Conservation (phyloP, 139 green algal species). For the Chlamydomonas applanata region DNA sequence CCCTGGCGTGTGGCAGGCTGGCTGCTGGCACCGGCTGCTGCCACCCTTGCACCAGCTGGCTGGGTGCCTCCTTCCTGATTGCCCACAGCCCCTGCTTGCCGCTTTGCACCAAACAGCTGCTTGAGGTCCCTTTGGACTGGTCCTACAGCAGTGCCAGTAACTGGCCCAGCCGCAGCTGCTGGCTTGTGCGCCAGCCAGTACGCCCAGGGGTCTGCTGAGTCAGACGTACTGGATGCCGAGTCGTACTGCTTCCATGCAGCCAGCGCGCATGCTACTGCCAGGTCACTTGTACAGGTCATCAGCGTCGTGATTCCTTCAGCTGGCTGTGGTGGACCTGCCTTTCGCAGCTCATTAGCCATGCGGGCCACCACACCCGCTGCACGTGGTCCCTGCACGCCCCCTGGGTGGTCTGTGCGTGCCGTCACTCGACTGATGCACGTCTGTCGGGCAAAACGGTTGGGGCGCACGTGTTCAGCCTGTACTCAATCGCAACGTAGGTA, state of each 20-base stretch:
- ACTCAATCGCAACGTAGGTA: too few relatives aligned
- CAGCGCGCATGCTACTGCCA: conserved; percentile 10
- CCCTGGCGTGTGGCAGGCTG: too few relatives aligned
- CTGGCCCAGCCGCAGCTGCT: neutral
- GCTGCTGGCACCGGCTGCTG: neutral
- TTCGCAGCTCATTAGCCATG: conserved; percentile 23
- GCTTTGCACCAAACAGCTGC: neutral
- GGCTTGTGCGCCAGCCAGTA: neutral
- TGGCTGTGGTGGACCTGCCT: conserved; percentile 24
- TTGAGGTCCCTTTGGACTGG: neutral
- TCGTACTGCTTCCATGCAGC: conserved; percentile 18
- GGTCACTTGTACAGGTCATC: conserved; percentile 32
- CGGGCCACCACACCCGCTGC: conserved; percentile 20
- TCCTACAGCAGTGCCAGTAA: neutral
- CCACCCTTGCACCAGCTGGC: neutral
- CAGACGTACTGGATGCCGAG: neutral
- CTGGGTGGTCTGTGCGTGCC: conserved; percentile 46
- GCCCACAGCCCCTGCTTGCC: neutral
- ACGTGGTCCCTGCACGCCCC: conserved; percentile 47
- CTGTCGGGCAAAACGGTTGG: conserved; percentile 1
- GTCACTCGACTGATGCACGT: conserved; percentile 48
- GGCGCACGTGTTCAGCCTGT: too few relatives aligned
- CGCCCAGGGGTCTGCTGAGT: neutral
- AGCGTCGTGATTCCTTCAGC: conserved; percentile 55
- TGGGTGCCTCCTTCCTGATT: neutral